Evolutionary conservation across 2,329 filamentous ascomycete species (phyloP).

Genomic region (Didymella glomerata): DNA sequence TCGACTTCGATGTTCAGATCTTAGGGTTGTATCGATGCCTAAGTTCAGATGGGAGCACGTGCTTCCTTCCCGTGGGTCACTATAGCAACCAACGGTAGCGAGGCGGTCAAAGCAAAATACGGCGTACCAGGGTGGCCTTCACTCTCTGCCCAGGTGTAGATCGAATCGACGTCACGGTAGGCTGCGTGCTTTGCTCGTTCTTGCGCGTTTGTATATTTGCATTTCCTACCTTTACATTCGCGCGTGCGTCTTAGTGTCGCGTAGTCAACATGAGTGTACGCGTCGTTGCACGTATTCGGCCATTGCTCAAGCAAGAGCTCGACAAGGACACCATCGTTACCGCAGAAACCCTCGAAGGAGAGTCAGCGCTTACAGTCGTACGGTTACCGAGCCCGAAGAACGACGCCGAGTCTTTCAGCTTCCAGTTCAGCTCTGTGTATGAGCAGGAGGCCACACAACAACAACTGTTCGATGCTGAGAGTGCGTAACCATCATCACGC

Average conservation of each 20-base stretch:
- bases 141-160: slow-evolving; percentile 9
- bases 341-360: slow-evolving; percentile 57
- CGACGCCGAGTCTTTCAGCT: slow-evolving; percentile 87
- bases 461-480: slow-evolving; percentile 86
- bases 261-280: slow-evolving; percentile 67
- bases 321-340: slow-evolving; percentile 88
- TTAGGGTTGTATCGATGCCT: background rate
- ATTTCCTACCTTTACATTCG: slow-evolving; percentile 25
- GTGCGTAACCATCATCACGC: slow-evolving; percentile 56
- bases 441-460: slow-evolving; percentile 82
- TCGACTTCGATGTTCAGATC: background rate
- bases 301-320: slow-evolving; percentile 83
- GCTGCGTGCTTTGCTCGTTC: slow-evolving; percentile 44
- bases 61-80: slow-evolving; percentile 10
- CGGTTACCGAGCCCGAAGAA: slow-evolving; percentile 96
- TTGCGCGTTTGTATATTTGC: slow-evolving; percentile 37
- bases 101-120: slow-evolving; percentile 23
- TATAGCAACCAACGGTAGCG: slow-evolving; percentile 12
- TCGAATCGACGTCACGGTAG: slow-evolving; percentile 44
- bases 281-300: slow-evolving; percentile 90
- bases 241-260: slow-evolving; percentile 13
- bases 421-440: slow-evolving; percentile 94
- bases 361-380: slow-evolving; percentile 67
- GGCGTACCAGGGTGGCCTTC: slow-evolving; percentile 22
- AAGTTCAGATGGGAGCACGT: slow-evolving; percentile 24